These are phyloP conservation scores for Caryopteris hybrid DNA, from an alignment of 305 asterid genomes.

Conservation along the genomic window DNA sequence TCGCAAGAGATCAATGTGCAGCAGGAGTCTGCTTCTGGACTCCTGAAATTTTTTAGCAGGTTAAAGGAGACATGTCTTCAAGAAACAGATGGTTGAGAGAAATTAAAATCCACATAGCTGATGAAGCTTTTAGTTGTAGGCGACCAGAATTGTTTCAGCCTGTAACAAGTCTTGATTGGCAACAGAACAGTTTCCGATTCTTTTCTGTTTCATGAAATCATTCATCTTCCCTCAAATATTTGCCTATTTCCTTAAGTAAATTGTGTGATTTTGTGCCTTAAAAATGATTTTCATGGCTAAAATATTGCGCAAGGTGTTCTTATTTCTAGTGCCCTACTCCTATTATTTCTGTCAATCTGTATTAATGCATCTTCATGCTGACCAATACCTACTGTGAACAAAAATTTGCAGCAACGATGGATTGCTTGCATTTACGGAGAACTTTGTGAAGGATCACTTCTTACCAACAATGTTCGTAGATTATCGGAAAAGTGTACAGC, in stretches of 20 bases:
- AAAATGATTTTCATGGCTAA: not conserved
- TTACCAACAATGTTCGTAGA: constrained; percentile 98
- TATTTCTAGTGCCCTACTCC: constrained; percentile 8
- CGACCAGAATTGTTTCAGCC: constrained; percentile 6
- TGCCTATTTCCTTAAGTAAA: not conserved
- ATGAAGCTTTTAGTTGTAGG: constrained; percentile 6
- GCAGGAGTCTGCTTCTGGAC: constrained; percentile 2
- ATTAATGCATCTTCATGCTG: constrained; percentile 22
- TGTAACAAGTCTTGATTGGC: constrained; percentile 5
- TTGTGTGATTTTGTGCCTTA: not conserved
- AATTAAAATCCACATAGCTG: not conserved
- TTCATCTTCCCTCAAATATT: constrained; percentile 2
- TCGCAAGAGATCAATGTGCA: not conserved
- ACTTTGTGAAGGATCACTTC: constrained; percentile 98
- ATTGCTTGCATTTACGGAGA: constrained; percentile 87
- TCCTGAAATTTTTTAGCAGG: not conserved
- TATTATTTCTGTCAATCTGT: constrained; percentile 2
- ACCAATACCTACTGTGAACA: constrained; percentile 19
- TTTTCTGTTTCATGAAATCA: constrained; percentile 8
- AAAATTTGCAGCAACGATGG: constrained; percentile 87
- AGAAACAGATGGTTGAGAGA: not conserved
- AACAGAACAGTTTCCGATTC: not conserved
- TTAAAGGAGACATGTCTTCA: not conserved
- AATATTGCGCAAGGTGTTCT: constrained; percentile 7
- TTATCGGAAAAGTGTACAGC: constrained; percentile 96